Base-by-base conservation (phyloP, 306 rosid genomes). In the Betula pendula region DNA sequence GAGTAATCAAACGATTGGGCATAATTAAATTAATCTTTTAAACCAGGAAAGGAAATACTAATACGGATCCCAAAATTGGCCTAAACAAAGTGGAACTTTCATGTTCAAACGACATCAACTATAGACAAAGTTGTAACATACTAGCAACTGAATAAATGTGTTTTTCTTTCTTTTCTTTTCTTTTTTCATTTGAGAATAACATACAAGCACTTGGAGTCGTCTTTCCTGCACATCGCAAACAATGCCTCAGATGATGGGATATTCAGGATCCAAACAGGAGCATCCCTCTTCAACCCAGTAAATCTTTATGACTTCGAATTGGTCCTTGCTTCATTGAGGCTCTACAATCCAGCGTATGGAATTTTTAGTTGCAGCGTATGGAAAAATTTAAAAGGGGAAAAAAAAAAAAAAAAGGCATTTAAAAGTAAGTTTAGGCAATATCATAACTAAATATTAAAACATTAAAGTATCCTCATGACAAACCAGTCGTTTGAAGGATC, bases 401-500 rank as follows among this genome's bases (percentile, higher is more conserved):
- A 11, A 38, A 1, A 22, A 5, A 15, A 3, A 53, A 8, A 11
- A 38, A 1, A 22, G 22, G 14, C 35, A 77, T 45, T 13, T 45
- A 45, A 45, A 62, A 77, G 63, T 6, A 78, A 79, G 71, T 35
- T 47, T 76, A 40, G n/a, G 22, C 4, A 70, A 81, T 44, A 77
- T 68, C 71, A 68, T 73, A 80, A 81, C 12, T 60, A 63, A 59
- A 49, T 49, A 14, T 42, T 40, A 20, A 76, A 72, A 77, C 20
- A 55, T 15, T 17, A 67, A 79, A 74, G 69, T 15, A 77, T 70
- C 62, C 55, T 45, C 60, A 71, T 42, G 62, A 88, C 92, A 52
- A 44, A 91, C 98, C 97, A 91, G 83, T 60, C 96, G 96, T 83
- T 91, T 92, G 92, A 94, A 94, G 82, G 97, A 90, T 84, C 91